phyloP scores from a whole-genome alignment of 352 stramenopile species.

The Globisporangium radiosum region DNA sequence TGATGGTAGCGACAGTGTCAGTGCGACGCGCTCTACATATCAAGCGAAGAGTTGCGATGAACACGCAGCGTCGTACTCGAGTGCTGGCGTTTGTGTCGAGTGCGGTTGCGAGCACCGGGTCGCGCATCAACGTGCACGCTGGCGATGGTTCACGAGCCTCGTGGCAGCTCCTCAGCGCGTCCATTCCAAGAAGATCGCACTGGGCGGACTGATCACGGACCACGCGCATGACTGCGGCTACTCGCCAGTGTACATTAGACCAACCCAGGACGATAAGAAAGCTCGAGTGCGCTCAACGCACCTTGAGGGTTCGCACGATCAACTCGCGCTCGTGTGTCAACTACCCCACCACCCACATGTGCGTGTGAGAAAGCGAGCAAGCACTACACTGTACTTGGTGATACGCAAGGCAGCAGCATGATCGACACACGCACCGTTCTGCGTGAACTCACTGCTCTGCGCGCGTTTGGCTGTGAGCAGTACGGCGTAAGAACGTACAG shows the following conservation, averaged over 20 bases:
- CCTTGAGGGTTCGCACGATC: constrained; percentile 4
- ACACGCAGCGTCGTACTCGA: no score
- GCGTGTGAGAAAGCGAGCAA: background rate
- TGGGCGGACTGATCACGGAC: constrained; percentile 13
- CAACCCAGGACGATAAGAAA: background rate
- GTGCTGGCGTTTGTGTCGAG: no score
- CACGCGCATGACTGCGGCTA: background rate
- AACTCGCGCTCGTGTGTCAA: constrained; percentile 1
- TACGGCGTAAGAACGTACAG: no score
- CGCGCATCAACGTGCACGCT: no score
- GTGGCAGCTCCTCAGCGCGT: background rate
- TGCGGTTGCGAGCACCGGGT: no score
- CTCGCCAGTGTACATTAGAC: no score
- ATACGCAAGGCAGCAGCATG: background rate
- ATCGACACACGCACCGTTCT: constrained; percentile 5
- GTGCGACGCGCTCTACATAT: no score
- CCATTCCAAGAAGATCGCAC: constrained; percentile 7
- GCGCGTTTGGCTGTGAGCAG: constrained; percentile 5
- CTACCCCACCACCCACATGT: background rate
- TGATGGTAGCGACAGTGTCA: no score
- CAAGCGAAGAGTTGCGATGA: no score
- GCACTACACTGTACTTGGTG: background rate
- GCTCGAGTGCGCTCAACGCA: background rate
- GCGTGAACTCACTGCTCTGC: constrained; percentile 8
- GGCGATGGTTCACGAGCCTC: no score